Evolutionary conservation across 495 filamentous ascomycete species (phyloP).

Genomic region (Chaetomium cochliodes): DNA sequence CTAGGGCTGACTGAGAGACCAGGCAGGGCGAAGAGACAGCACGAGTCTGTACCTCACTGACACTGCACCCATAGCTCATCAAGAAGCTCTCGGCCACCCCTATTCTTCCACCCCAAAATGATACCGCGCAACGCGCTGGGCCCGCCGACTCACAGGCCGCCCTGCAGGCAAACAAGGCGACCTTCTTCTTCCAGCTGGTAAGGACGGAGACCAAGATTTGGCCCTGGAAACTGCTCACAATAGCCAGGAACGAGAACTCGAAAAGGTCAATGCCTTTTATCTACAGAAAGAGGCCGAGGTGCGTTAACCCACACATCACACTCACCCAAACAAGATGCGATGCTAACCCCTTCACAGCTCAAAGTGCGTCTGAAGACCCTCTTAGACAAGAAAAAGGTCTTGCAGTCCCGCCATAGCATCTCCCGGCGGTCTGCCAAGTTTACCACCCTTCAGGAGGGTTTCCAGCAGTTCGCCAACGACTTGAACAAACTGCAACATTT

Average conservation of each 20-base stretch:
- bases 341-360: constrained; percentile 56
- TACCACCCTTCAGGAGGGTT: constrained; percentile 89
- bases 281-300: constrained; percentile 98
- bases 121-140: constrained; percentile 46
- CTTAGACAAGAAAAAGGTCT: constrained; percentile 86
- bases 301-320: constrained; percentile 28
- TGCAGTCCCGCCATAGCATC: constrained; percentile 70
- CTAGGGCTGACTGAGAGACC: constrained; percentile 16
- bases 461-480: constrained; percentile 94
- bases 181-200: constrained; percentile 97
- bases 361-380: constrained; percentile 87
- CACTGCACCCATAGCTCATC: constrained; percentile 69
- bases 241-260: constrained; percentile 87
- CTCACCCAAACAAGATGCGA: background rate
- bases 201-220: constrained; percentile 26
- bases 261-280: constrained; percentile 98
- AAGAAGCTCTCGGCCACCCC: constrained; percentile 94
- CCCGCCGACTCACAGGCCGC: constrained; percentile 73
- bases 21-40: constrained; percentile 1
- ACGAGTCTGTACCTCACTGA: constrained; percentile 9
- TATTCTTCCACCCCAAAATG: constrained; percentile 71
- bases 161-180: constrained; percentile 96
- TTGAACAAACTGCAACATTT: constrained; percentile 98
- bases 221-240: constrained; percentile 24
- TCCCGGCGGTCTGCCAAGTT: constrained; percentile 89